A percentile compares a stretch with the other conserved stretches of the same genome.
phyloP scores from a whole-genome alignment of 2,329 filamentous ascomycete species.

The Aspergillus fructus region DNA sequence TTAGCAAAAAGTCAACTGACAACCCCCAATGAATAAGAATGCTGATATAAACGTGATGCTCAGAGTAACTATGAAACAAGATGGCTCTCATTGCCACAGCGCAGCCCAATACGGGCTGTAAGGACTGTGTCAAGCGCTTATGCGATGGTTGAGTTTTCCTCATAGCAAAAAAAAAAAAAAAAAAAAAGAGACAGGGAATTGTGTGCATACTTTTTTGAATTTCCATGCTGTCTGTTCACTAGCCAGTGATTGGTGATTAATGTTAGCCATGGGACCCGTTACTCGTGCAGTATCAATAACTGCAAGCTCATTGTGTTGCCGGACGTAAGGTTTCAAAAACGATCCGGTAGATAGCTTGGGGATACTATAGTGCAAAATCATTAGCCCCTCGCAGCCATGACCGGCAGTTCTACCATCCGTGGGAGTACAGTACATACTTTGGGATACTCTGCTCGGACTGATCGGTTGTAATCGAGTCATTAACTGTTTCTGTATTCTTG shows the following conservation, averaged over 20 bases:
- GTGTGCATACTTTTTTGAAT: conserved; percentile 49
- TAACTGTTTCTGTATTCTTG: conserved; percentile 12
- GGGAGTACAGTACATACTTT: conserved; percentile 3
- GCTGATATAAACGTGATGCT: conserved; percentile 36
- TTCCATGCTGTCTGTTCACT: background rate
- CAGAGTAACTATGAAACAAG: conserved; percentile 73
- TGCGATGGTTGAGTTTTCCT: conserved; percentile 72
- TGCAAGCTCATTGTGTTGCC: conserved; percentile 53
- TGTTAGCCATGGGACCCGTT: conserved; percentile 47
- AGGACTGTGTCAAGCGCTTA: conserved; percentile 68
- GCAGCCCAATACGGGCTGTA: conserved; percentile 75
- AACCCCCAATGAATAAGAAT: conserved; percentile 6
- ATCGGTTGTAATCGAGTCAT: background rate
- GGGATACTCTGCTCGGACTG: background rate
- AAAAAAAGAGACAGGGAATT: background rate
- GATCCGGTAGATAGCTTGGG: conserved; percentile 51
- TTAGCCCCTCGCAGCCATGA: background rate
- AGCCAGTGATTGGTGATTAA: conserved; percentile 18
- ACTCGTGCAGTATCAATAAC: conserved; percentile 54
- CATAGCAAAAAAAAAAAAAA: conserved; percentile 49
- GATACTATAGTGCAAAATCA: conserved; percentile 36
- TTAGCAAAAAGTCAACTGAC: conserved; percentile 10
- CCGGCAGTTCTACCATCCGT: no score
- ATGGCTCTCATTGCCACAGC: conserved; percentile 68
- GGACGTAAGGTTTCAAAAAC: conserved; percentile 56